Conservation (phyloP, 2,329 filamentous ascomycete species). For the Alternaria consortialis region DNA sequence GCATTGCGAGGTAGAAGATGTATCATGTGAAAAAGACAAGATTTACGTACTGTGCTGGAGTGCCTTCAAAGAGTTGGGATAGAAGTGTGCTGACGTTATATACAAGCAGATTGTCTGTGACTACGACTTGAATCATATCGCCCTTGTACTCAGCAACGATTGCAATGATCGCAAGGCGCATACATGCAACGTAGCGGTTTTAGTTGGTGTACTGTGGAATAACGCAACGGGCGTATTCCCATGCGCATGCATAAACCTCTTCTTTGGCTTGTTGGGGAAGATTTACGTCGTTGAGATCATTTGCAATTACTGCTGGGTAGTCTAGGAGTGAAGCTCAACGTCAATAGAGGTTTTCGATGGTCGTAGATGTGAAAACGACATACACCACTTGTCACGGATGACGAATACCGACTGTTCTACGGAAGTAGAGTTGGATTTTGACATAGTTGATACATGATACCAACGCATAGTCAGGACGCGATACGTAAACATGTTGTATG, state of each 20-base stretch:
- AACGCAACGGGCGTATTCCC: constrained; percentile 31
- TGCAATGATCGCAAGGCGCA: constrained; percentile 28
- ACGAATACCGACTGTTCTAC: no score
- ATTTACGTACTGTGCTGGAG: background rate
- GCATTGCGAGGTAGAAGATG: no score
- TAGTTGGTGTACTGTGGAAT: constrained; percentile 33
- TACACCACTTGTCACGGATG: constrained; percentile 1
- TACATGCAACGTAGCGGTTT: constrained; percentile 29
- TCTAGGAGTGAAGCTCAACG: background rate
- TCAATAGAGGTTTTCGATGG: no score
- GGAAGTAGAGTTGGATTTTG: no score
- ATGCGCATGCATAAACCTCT: constrained; percentile 30
- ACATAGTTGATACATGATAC: no score
- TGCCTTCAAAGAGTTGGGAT: background rate
- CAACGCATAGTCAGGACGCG: no score
- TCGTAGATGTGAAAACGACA: background rate
- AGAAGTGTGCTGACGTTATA: background rate
- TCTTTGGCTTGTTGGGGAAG: background rate
- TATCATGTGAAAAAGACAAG: no score
- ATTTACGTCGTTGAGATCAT: background rate
- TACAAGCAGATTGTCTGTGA: no score
- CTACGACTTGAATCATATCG: constrained; percentile 12
- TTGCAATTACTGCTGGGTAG: background rate
- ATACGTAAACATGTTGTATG: no score
- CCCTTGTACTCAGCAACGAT: constrained; percentile 29